A percentile compares a stretch with the other conserved stretches of the same genome.
phyloP scores from a whole-genome alignment of 306 rosid genomes.

The Pachyrhizus erosus region DNA sequence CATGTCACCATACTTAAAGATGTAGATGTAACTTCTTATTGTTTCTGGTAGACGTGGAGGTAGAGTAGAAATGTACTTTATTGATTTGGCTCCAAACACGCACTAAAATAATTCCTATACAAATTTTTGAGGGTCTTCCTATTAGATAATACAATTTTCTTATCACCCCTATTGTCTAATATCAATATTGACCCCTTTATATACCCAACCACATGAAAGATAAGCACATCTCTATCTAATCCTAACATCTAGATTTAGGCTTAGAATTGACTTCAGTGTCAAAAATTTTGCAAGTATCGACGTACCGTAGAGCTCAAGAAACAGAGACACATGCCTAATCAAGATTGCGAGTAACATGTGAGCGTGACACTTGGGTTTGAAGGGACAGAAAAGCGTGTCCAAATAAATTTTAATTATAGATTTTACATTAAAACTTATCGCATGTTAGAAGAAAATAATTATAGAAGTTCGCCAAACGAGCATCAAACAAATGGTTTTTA shows the following conservation, averaged over 20 bases:
- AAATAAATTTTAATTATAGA: not conserved
- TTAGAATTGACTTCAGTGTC: too few species aligned
- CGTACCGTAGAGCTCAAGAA: not conserved
- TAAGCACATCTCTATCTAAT: not conserved
- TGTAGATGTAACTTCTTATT: not conserved
- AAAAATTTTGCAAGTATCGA: too few species aligned
- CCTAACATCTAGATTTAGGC: not conserved
- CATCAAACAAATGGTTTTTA: not conserved
- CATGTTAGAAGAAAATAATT: not conserved
- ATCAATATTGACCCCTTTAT: not conserved
- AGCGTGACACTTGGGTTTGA: not conserved
- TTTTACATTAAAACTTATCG: not conserved
- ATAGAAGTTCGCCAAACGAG: not conserved
- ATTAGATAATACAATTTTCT: not conserved
- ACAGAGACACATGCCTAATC: not conserved
- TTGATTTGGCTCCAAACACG: too few species aligned
- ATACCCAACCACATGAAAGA: not conserved
- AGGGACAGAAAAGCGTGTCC: not conserved
- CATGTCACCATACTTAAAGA: not conserved
- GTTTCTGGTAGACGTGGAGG: too few species aligned
- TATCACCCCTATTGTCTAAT: not conserved
- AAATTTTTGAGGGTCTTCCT: not conserved
- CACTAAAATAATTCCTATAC: too few species aligned
- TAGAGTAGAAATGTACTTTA: too few species aligned
- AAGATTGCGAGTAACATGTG: not conserved